These are phyloP conservation scores for Recurvomyces mirabilis DNA, from an alignment of 495 filamentous ascomycete species.

Conservation along the genomic window DNA sequence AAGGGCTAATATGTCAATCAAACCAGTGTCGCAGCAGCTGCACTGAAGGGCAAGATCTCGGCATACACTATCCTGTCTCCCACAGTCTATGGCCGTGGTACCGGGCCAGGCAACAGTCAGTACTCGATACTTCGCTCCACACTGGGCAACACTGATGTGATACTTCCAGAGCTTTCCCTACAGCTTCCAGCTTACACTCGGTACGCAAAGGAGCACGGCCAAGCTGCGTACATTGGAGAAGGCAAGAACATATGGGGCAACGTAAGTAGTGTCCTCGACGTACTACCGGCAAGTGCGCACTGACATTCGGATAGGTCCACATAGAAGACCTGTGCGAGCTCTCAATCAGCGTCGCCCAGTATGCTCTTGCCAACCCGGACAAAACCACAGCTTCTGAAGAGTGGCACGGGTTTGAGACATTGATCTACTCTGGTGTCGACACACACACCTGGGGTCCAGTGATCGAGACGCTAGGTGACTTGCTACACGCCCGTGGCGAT, in stretches of 20 bases:
- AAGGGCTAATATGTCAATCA: too few species aligned
- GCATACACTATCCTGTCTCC: not conserved
- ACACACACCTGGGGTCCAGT: not conserved
- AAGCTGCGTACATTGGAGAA: not conserved
- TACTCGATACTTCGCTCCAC: too few species aligned
- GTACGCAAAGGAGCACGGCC: not conserved
- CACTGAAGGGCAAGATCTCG: not conserved
- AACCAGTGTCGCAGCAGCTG: not conserved
- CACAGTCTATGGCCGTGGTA: not conserved
- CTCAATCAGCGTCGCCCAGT: not conserved
- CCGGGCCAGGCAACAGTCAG: not conserved
- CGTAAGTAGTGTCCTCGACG: not conserved
- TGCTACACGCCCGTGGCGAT: not conserved
- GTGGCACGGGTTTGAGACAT: not conserved
- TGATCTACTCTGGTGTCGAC: not conserved
- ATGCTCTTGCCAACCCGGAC: not conserved
- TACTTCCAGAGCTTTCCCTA: not conserved
- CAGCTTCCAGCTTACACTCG: not conserved
- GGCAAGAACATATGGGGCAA: not conserved
- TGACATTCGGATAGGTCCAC: not conserved
- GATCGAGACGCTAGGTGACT: not conserved
- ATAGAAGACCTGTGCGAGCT: not conserved
- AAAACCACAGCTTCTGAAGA: not conserved
- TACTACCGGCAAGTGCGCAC: not conserved
- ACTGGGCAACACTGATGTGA: too few species aligned